Evolutionary conservation across 164 flowering plant genomes (phyloP), one percentile per base, ranked within the genome.

Genomic region (Kalanchoe fedtschenkoi): DNA sequence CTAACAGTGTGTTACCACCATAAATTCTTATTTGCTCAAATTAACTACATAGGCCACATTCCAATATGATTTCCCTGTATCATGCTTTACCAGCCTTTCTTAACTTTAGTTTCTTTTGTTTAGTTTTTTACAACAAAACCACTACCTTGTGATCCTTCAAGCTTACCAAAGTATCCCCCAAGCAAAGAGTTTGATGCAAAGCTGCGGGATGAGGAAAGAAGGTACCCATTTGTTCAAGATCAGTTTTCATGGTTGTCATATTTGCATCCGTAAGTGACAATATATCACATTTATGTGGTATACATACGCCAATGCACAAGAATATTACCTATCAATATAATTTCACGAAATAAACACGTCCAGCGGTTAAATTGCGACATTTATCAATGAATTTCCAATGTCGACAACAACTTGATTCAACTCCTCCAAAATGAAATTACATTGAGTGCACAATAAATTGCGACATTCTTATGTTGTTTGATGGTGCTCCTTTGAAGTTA

Each of bases 151-250:
- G 92, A 89, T 71, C 99, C 97, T 57, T 83, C 92, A 69, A 85
- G 87, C 75, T 79, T 93, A 84, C 99, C 99, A 9, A 88, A 83
- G 70, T 93, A 88, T 72, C 95, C 96, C 67, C 99, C 99, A 28
- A 82, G 97, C 80, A 93, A 93, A 69, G 97, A 93, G 76, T 78
- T 86, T 58, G 95, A 90, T 79, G 96, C 91, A n/a, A 93, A 87
- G 79, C 54, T 83, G 58, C 77, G 96, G 62, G 95, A 88, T 70
- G 96, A 92, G 68, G 97, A 88, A 76, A 80, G 97, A 83, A 90
- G 97, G 99, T 93, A 59, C 47, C 30, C 63, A n/a, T 17, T 63
- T 8, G 60, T 32, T 34, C 69, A 53, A 37, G 14, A 9, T 47
- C 46, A 42, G 46, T 42, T 42, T 42, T 42, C 1, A 22, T 47